Base-by-base conservation (phyloP, 1,139 yeast genomes). In the Dujonia santamariae region DNA sequence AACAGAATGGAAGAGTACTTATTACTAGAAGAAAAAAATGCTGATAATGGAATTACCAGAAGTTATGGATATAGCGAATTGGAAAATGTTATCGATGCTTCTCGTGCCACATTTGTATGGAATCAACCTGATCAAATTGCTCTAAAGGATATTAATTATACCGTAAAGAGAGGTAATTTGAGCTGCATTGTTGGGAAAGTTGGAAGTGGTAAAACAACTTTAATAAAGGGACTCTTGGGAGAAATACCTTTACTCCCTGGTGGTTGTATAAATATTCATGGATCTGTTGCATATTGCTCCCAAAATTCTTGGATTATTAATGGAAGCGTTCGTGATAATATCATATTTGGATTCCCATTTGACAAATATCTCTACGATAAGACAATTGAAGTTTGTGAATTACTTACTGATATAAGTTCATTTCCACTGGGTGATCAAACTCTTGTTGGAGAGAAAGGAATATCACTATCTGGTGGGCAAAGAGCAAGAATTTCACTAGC, bases 391-490 rank as follows among this genome's bases (percentile, higher is more conserved):
- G 59, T 58, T 3, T 54, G 60, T 38, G 52, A 53, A 37, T 48
- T 56, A 27, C 14, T 42, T 11, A 40, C 54, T 2, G 61, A 56
- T 35, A 44, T 56, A 32, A 36, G 41, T 19, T 32, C 44, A 7
- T 45, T 54, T 27, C 58, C 61, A 2, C 57, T 54, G 37, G 58
- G 59, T 14, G 60, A 54, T 35, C 44, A 39, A 30, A 54, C 60
- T 5, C 47, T 50, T 31, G 60, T 56, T 8, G 61, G 61, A 3
- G 60, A 56, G 26, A 56, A 56, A 43, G 61, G 61, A 12, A 54
- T 56, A 12, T 48, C 61, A 3, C 44, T 56, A 20, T 51, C 58
- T 31, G 61, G 61, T 3, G 61, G 61, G 6, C 60, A 56, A 36
- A 53, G 53, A 39, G 61, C 60, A 3, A 48, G 61, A 31, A 38